phyloP scores from a whole-genome alignment of 768 basidiomycete species.

The Lactarius hengduanensis region DNA sequence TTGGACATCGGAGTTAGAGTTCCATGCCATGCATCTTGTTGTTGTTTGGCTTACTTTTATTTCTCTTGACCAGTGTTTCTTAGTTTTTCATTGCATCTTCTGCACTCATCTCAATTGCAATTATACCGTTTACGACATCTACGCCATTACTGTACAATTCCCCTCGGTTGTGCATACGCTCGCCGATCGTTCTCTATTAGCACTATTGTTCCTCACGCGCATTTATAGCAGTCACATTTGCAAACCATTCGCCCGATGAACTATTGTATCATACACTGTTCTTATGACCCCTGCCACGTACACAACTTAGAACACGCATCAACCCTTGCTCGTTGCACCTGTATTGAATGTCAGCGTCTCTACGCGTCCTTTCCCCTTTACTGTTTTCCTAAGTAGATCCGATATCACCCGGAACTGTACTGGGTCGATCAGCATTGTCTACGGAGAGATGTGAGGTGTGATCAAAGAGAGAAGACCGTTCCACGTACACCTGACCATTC shows the following conservation, averaged over 20 bases:
- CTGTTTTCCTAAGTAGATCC: constrained; percentile 88
- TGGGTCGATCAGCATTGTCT: constrained; percentile 94
- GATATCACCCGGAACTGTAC: constrained; percentile 86
- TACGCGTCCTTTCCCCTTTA: constrained; percentile 81
- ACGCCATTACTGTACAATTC: constrained; percentile 18
- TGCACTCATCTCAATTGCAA: constrained; percentile 18
- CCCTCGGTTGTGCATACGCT: constrained; percentile 20
- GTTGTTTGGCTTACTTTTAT: constrained; percentile 3
- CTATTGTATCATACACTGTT: not conserved
- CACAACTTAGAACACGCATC: constrained; percentile 12
- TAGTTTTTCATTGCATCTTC: constrained; percentile 16
- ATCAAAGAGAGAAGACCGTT: not conserved
- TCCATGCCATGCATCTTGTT: constrained; percentile 1
- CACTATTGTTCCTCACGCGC: constrained; percentile 18
- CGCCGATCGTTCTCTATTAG: constrained; percentile 15
- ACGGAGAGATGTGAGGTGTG: constrained; percentile 8
- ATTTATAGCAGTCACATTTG: constrained; percentile 24
- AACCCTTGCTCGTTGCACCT: constrained; percentile 42
- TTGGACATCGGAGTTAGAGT: not conserved
- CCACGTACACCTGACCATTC: constrained; percentile 85
- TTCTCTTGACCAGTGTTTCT: constrained; percentile 4
- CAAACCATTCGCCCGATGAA: not conserved
- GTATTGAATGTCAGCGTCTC: constrained; percentile 74
- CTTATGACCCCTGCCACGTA: constrained; percentile 14
- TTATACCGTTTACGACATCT: constrained; percentile 23